phyloP scores from a whole-genome alignment of 75 land plant species.

The Adiantum capillusveneris region DNA sequence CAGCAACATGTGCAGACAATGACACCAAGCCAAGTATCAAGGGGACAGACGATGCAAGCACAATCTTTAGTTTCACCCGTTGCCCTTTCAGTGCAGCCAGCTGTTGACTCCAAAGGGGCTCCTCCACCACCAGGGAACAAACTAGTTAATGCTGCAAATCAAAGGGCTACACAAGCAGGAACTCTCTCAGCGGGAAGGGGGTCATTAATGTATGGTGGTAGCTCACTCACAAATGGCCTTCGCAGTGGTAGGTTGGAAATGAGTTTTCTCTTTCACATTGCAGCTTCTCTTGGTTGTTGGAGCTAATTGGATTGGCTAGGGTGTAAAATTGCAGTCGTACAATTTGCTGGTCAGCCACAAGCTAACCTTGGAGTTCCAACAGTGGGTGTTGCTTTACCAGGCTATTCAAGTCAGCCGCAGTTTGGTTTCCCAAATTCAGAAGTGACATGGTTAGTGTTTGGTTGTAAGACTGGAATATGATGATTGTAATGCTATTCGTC shows the following conservation, averaged over 20 bases:
- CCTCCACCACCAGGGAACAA: background rate
- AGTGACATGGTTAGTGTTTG: slow-evolving; percentile 58
- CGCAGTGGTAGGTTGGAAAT: background rate
- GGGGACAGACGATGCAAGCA: background rate
- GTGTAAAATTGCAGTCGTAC: slow-evolving; percentile 84
- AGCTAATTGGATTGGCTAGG: too few relatives aligned
- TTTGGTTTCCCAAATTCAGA: slow-evolving; percentile 77
- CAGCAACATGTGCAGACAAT: background rate
- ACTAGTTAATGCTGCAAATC: background rate
- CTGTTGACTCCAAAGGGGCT: background rate
- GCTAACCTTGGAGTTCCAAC: slow-evolving; percentile 81
- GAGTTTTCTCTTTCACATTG: too few relatives aligned
- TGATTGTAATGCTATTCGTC: background rate
- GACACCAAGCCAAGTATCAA: background rate
- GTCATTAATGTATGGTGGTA: slow-evolving; percentile 3
- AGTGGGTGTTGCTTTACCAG: slow-evolving; percentile 89
- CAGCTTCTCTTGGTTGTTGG: slow-evolving; percentile 1
- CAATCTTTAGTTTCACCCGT: background rate
- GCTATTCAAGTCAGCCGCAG: slow-evolving; percentile 74
- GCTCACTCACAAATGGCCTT: slow-evolving; percentile 5
- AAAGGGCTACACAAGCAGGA: background rate
- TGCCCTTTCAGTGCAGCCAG: background rate
- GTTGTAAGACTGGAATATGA: background rate
- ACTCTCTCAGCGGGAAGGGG: slow-evolving; percentile 1
- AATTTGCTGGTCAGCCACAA: slow-evolving; percentile 78